Base-by-base conservation (phyloP, 2,329 filamentous ascomycete species). In the Penicillium brevicompactum region DNA sequence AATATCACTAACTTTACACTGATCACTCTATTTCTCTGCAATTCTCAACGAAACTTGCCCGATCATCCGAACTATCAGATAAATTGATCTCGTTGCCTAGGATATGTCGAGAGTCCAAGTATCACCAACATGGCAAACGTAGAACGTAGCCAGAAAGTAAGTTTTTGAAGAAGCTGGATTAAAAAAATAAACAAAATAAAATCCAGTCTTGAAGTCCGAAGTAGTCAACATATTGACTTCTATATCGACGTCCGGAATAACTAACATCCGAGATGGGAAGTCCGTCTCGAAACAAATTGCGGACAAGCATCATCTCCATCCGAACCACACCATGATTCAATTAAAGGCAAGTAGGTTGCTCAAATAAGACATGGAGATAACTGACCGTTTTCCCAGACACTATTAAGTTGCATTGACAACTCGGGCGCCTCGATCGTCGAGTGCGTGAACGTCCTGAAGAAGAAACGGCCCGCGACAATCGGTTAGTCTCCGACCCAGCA, bases 381-480 rank as follows among this genome's bases (percentile, higher is more conserved):
- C 32, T 45, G 3, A 45, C 32, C 2, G 7, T 18, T 38, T 5
- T 11, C 16, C 22, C 66, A 97, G 94, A 90, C 92, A 74, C 91
- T 99, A 86, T 85, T 99, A 69, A 97, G 94, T 80, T 97, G 94
- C 87, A 97, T 99, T 86, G 94, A 99, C 88, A 99, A 97, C 82
- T 97, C 94, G 63, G 94, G 94, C 74, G 94, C 94, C 66, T 92
- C 94, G 68, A 83, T 99, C 65, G 94, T 97, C 78, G 94, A 99
- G 81, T 99, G 94, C 80, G 90, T 89, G 74, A 89, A 93, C 74
- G 89, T 97, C 60, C 82, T 99, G 69, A 91, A 91, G 71, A 94
- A 93, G 80, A 96, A 97, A 80, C 86, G 88, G 47, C 69, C 76
- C 69, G 94, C 93, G 57, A 88, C 87, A 70, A 92, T 99, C 70